A percentile compares a stretch with the other conserved stretches of the same genome.
Evolutionary conservation across 1,139 yeast genomes (phyloP).

Genomic region (Suhomyces yuchorum): DNA sequence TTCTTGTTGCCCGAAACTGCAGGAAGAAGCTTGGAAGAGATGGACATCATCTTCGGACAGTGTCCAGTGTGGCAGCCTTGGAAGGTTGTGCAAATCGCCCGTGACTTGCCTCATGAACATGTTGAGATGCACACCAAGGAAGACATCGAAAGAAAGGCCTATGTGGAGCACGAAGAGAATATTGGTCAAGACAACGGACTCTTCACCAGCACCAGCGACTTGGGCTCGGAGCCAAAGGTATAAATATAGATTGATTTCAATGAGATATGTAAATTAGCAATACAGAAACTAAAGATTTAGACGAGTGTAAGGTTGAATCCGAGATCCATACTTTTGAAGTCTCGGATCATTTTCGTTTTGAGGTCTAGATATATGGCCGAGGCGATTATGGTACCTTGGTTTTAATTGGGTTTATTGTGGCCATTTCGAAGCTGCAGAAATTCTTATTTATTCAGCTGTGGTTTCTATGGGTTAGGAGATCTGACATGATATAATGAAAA

Average conservation of each 20-base stretch:
- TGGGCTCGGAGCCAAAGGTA: neutral
- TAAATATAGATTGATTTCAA: neutral
- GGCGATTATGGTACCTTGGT: too few species aligned
- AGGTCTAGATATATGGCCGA: too few species aligned
- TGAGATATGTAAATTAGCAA: neutral
- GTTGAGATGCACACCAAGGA: conserved; percentile 10
- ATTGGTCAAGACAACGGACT: neutral
- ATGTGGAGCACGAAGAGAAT: conserved; percentile 8
- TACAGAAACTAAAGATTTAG: neutral
- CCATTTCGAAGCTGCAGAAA: too few species aligned
- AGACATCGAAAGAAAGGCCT: conserved; percentile 11
- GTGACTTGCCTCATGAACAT: conserved; percentile 32
- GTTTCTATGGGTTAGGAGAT: too few species aligned
- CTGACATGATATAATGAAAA: too few species aligned
- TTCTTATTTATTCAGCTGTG: too few species aligned
- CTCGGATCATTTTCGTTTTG: too few species aligned
- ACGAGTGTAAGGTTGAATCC: too few species aligned
- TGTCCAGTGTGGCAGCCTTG: conserved; percentile 40
- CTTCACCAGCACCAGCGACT: neutral
- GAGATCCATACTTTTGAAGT: too few species aligned
- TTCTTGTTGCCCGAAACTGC: conserved; percentile 64
- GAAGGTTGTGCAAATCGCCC: conserved; percentile 42
- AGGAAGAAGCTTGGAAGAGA: conserved; percentile 59
- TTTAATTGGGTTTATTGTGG: too few species aligned
- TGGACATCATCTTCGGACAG: conserved; percentile 57